phyloP scores from a whole-genome alignment of 257 asterid species.

The Handroanthus guayacan region DNA sequence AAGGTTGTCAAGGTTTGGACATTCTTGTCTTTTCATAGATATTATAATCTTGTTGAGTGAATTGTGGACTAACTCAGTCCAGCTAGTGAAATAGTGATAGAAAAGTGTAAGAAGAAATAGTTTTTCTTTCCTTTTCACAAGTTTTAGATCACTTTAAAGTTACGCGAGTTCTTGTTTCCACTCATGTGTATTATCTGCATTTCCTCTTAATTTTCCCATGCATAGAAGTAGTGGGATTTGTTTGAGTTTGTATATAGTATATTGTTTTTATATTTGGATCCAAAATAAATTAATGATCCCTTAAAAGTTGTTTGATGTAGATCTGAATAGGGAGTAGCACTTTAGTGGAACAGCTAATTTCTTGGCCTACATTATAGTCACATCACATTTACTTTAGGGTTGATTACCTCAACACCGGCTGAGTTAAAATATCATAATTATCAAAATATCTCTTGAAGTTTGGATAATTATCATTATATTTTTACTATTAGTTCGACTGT shows the following conservation, averaged over 20 bases:
- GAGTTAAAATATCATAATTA: too few species aligned
- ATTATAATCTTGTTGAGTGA: neutral
- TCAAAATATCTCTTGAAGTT: too few species aligned
- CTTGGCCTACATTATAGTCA: constrained; percentile 20
- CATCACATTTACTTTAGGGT: neutral
- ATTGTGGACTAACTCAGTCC: constrained; percentile 43
- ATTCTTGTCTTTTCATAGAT: neutral
- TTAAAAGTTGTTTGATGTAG: neutral
- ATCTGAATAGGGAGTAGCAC: neutral
- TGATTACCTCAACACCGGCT: too few species aligned
- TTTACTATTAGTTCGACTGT: too few species aligned
- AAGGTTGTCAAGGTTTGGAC: constrained; percentile 16
- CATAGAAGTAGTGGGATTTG: neutral
- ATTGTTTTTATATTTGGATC: neutral
- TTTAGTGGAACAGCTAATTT: constrained; percentile 17
- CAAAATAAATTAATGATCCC: neutral
- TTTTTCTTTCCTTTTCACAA: neutral
- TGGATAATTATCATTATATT: too few species aligned
- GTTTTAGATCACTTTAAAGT: constrained; percentile 13
- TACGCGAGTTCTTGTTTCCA: constrained; percentile 9
- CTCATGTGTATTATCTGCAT: constrained; percentile 19
- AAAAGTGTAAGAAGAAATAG: constrained; percentile 21
- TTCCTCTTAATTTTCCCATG: constrained; percentile 2
- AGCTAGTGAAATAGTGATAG: constrained; percentile 28
- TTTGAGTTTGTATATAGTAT: constrained; percentile 7